Evolutionary conservation across 148 eudicot genomes (phyloP).

Genomic region (Persicaria maculosa): DNA sequence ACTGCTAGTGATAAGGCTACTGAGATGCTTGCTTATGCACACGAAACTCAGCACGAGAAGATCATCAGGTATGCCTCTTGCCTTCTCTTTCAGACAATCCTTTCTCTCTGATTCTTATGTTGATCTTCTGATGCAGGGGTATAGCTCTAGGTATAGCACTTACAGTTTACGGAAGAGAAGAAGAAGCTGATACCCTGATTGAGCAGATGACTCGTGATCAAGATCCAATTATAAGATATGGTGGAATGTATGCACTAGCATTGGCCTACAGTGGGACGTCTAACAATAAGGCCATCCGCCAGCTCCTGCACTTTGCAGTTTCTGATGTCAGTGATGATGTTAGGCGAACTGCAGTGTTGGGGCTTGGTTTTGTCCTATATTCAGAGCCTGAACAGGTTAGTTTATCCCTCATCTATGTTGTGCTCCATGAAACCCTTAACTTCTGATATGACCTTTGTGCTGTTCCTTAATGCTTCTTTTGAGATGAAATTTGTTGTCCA

Average conservation of each 20-base stretch:
- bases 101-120: not conserved
- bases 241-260: slow-evolving; percentile 99
- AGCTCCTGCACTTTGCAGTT: slow-evolving; percentile 96
- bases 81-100: not conserved
- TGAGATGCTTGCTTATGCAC: slow-evolving; percentile 99
- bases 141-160: slow-evolving; percentile 93
- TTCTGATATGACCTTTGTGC: not conserved
- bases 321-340: slow-evolving; percentile 98
- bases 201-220: slow-evolving; percentile 99
- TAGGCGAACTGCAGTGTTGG: slow-evolving; percentile 93
- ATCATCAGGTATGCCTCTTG: slow-evolving; percentile 64
- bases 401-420: slow-evolving; percentile 2
- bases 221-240: slow-evolving; percentile 91
- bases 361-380: slow-evolving; percentile 95
- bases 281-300: slow-evolving; percentile 96
- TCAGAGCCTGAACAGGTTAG: slow-evolving; percentile 96
- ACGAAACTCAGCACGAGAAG: slow-evolving; percentile 98
- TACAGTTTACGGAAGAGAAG: slow-evolving; percentile 96
- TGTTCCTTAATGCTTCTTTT: not conserved
- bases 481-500: not conserved
- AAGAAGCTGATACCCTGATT: slow-evolving; percentile 92
- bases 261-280: slow-evolving; percentile 95
- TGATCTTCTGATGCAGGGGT: slow-evolving; percentile 43
- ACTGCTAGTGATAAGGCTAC: slow-evolving; percentile 94
- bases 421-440: not conserved